Evolutionary conservation across 805 yeast genomes (phyloP).

Genomic region (Scheffersomyces lignosus): DNA sequence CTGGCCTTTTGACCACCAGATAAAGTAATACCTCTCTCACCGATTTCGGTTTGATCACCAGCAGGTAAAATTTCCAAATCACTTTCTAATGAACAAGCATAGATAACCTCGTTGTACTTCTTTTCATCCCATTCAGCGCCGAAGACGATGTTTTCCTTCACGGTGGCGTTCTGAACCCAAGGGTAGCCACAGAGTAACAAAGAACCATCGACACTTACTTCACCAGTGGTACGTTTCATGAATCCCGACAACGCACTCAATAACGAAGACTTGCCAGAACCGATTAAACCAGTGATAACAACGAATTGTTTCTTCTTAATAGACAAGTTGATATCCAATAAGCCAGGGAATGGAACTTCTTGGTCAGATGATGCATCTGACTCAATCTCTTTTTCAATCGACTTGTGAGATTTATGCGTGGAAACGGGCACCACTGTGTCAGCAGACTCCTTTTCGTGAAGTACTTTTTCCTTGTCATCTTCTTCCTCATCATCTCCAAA

Average conservation of each 20-base stretch:
- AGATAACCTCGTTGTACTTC: slow-evolving; percentile 54
- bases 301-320: slow-evolving; percentile 68
- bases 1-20: slow-evolving; percentile 93
- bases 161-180: slow-evolving; percentile 83
- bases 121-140: slow-evolving; percentile 55
- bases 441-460: slow-evolving; percentile 4
- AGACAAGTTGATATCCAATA: slow-evolving; percentile 50
- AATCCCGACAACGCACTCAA: slow-evolving; percentile 70
- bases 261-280: slow-evolving; percentile 78
- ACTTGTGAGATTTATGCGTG: no score
- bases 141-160: slow-evolving; percentile 70
- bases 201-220: slow-evolving; percentile 52
- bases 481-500: slow-evolving; percentile 19
- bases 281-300: slow-evolving; percentile 77
- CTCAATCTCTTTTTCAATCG: neutral
- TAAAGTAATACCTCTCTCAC: slow-evolving; percentile 81
- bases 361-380: neutral
- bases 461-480: slow-evolving; percentile 9
- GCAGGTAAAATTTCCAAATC: slow-evolving; percentile 70
- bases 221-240: slow-evolving; percentile 59
- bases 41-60: slow-evolving; percentile 78
- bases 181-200: slow-evolving; percentile 62
- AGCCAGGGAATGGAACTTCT: slow-evolving; percentile 37
- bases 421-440: neutral
- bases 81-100: slow-evolving; percentile 64